Evolutionary conservation across 345 rosid species (phyloP).

Genomic region (Arabidopsis thaliana): DNA sequence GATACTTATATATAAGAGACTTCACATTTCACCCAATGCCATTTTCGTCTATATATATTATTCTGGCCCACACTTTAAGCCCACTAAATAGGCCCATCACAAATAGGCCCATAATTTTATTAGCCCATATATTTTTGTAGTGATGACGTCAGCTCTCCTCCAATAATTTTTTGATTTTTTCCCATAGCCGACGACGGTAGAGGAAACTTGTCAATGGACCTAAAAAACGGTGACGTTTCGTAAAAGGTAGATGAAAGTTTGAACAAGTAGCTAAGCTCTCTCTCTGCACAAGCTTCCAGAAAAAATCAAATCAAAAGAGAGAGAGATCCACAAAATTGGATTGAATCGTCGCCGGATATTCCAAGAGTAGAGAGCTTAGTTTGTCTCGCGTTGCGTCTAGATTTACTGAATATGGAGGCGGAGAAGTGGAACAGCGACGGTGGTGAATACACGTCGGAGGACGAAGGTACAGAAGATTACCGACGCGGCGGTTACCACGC

Average conservation of each 20-base stretch:
- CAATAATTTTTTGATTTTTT: conserved; percentile 3
- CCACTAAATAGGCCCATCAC: background rate
- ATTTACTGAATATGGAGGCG: conserved; percentile 49
- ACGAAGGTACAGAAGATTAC: conserved; percentile 92
- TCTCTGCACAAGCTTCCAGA: conserved; percentile 43
- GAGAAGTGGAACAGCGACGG: conserved; percentile 64
- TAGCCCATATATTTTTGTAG: background rate
- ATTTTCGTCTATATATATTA: background rate
- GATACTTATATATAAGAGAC: conserved; percentile 36
- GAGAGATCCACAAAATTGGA: conserved; percentile 30
- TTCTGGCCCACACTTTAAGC: background rate
- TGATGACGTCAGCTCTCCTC: conserved; percentile 35
- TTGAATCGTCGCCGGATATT: conserved; percentile 29
- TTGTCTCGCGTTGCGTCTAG: background rate
- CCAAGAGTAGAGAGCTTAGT: conserved; percentile 11
- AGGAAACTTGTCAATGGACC: background rate
- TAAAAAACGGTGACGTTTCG: conserved; percentile 37
- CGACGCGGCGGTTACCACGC: conserved; percentile 92
- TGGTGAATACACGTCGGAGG: conserved; percentile 88
- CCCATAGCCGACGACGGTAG: conserved; percentile 10
- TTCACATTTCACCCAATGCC: background rate
- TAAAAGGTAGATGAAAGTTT: conserved; percentile 38
- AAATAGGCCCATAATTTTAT: background rate
- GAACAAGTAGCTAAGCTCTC: conserved; percentile 36
- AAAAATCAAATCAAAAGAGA: background rate